phyloP scores from a whole-genome alignment of 2,329 filamentous ascomycete species.

The Calonectria leucothoes region DNA sequence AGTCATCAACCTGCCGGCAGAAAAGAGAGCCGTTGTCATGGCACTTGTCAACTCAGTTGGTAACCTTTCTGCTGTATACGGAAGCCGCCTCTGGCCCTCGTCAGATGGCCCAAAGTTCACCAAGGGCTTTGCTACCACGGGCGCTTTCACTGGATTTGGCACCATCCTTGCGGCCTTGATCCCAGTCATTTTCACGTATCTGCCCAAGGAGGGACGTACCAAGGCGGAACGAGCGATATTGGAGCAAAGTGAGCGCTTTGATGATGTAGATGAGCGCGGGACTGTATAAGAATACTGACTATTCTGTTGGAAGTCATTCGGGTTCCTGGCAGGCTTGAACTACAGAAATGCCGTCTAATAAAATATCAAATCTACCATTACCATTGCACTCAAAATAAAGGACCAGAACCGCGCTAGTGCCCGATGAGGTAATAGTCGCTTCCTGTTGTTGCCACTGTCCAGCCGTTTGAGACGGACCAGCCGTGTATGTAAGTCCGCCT shows the following conservation, averaged over 20 bases:
- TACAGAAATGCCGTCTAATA: background rate
- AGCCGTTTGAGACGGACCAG: background rate
- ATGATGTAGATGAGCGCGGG: background rate
- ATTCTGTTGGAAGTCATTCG: background rate
- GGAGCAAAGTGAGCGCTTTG: background rate
- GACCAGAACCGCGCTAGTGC: background rate
- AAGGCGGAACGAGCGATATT: constrained; percentile 13
- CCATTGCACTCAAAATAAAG: background rate
- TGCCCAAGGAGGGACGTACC: constrained; percentile 5
- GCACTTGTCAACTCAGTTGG: constrained; percentile 47
- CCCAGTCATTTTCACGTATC: constrained; percentile 31
- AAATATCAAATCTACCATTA: background rate
- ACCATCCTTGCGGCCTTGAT: constrained; percentile 38
- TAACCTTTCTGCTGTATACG: constrained; percentile 47
- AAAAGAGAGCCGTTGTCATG: constrained; percentile 47
- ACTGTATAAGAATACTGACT: background rate
- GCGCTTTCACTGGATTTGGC: constrained; percentile 40
- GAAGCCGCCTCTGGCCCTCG: constrained; percentile 45
- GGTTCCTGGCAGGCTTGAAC: background rate
- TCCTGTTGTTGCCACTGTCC: background rate
- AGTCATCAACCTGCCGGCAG: constrained; percentile 40
- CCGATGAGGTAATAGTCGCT: background rate
- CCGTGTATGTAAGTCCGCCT: background rate
- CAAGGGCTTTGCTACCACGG: constrained; percentile 44
- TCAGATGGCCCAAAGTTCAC: constrained; percentile 38